Evolutionary conservation across 2,329 filamentous ascomycete species (phyloP), one percentile per base, ranked within the genome.

Genomic region (Beauveria australis): DNA sequence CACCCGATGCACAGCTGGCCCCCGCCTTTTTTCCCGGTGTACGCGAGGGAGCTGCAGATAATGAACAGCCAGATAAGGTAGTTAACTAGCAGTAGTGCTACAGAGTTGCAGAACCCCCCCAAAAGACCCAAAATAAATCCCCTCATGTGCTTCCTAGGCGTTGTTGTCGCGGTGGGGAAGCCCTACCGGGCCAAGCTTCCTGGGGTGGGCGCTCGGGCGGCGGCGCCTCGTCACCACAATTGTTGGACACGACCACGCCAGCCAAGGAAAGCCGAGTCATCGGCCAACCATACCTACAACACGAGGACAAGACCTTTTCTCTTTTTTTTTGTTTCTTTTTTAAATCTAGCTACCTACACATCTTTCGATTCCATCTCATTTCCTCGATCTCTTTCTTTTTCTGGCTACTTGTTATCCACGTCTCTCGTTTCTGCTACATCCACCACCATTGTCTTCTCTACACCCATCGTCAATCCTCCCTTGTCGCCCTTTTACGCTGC

Each of bases 251-350:
- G 26, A 44, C 53, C 53, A 33, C 24, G 18, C 44, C 44, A 40
- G 44, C 24, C 33, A 22, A 18, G 24, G 28, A 37, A 18, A n/a
- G 28, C 18, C 56, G 56, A 59, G 56, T 59, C 56, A 59, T 59
- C 56, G 56, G 56, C 56, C 47, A 44, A 52, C 56, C 56, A 59
- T 18, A 24, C 24, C 24, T 24, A 44, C 46, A 48, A n/a, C 37
- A 59, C 37, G 56, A 59, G 47, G 52, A 59, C 56, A 46, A 49
- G 47, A 33, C 24, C 26, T 44, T 37, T 3, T 51, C 19, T 37
- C 5, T 3, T 16, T 37, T 16, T 37, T 3, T 37, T 37, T 24
- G 24, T 24, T 37, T 16, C 10, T 33, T 37, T 37, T 33, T 40
- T 26, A 58, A 43, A 51, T 22, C 47, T 44, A 37, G 47, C 44